Conservation (phyloP, 495 filamentous ascomycete genomes). For the Trichocladium antarcticum region DNA sequence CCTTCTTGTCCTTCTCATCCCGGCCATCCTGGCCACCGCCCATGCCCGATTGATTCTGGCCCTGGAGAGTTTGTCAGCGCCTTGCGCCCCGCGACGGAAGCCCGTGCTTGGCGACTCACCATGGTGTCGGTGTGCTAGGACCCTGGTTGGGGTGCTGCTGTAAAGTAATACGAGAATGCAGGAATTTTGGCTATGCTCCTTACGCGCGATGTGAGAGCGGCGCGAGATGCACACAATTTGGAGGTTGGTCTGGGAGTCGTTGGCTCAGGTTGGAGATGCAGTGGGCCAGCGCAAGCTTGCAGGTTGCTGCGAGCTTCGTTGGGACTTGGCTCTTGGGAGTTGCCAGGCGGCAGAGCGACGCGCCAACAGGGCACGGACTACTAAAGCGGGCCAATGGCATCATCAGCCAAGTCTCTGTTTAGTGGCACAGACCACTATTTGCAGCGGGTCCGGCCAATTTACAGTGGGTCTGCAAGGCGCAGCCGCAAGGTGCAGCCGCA, state of each 20-base stretch:
- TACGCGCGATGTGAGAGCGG: no score
- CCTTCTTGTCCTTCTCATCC: constrained; percentile 93
- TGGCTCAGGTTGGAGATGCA: constrained; percentile 3
- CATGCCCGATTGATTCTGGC: constrained; percentile 82
- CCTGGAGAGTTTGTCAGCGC: constrained; percentile 44
- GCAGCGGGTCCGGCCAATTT: no score
- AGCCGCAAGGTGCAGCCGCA: no score
- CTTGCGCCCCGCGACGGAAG: background rate
- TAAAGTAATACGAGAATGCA: no score
- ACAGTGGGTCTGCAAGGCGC: no score
- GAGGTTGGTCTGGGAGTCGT: background rate
- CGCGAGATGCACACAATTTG: background rate
- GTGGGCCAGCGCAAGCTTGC: constrained; percentile 7
- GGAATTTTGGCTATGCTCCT: no score
- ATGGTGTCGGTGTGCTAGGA: constrained; percentile 13
- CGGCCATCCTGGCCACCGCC: constrained; percentile 62
- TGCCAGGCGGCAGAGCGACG: constrained; percentile 19
- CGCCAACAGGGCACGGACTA: constrained; percentile 8
- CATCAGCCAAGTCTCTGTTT: background rate
- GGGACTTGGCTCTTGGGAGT: background rate
- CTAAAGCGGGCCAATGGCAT: background rate
- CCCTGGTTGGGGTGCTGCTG: background rate
- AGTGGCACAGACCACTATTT: no score
- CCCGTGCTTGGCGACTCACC: constrained; percentile 11
- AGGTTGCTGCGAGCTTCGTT: constrained; percentile 4